phyloP scores from a whole-genome alignment of 805 yeast genomes.

The Spathaspora hagerdaliae region DNA sequence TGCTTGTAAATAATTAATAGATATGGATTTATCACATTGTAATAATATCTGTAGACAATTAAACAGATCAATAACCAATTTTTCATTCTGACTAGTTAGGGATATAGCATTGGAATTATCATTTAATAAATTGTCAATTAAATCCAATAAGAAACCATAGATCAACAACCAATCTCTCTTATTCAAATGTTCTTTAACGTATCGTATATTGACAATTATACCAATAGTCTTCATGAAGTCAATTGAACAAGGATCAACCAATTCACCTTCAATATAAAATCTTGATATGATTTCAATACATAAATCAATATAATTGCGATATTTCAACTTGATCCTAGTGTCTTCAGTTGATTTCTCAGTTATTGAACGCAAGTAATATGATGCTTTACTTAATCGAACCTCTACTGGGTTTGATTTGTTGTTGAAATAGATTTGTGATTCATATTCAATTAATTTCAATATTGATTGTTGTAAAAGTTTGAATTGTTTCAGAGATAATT shows the following conservation, averaged over 20 bases:
- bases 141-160: conserved; percentile 18
- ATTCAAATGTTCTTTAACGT: conserved; percentile 30
- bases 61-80: conserved; percentile 17
- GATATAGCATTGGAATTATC: neutral
- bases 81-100: conserved; percentile 11
- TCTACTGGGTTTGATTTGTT: conserved; percentile 21
- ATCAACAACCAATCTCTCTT: conserved; percentile 22
- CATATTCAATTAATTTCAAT: conserved; percentile 29
- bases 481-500: conserved; percentile 18
- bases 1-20: conserved; percentile 17
- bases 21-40: conserved; percentile 16
- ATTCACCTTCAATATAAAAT: conserved; percentile 12
- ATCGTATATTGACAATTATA: conserved; percentile 17
- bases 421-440: conserved; percentile 24
- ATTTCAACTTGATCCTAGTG: conserved; percentile 12
- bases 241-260: conserved; percentile 18
- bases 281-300: conserved; percentile 13
- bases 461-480: conserved; percentile 19
- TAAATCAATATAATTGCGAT: conserved; percentile 18
- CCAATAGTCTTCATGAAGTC: conserved; percentile 22
- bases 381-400: conserved; percentile 25
- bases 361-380: conserved; percentile 26
- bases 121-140: neutral
- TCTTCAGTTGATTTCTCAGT: conserved; percentile 12
- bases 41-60: conserved; percentile 15